Percentiles rank a stretch among this genome's conserved stretches.
Evolutionary conservation across 2,329 filamentous ascomycete species (phyloP).

Genomic region (Ophiosphaerella narmari): DNA sequence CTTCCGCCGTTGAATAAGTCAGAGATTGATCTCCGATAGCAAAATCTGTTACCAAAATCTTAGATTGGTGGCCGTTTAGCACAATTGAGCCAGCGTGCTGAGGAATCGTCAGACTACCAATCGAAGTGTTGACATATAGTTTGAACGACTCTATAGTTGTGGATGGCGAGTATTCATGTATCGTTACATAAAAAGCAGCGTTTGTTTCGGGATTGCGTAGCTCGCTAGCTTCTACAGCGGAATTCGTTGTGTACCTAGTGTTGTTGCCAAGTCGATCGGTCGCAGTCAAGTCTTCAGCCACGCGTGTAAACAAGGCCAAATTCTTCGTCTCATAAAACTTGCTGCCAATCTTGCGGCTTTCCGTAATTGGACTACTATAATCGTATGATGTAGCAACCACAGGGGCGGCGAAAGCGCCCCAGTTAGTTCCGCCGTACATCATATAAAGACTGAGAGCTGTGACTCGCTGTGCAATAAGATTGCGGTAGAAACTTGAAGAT

Average conservation of each 20-base stretch:
- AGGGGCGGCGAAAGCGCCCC: slow-evolving; percentile 63
- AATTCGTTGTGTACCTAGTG: slow-evolving; percentile 58
- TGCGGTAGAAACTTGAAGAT: slow-evolving; percentile 58
- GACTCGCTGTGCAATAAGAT: slow-evolving; percentile 64
- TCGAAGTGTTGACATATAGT: slow-evolving; percentile 61
- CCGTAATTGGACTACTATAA: slow-evolving; percentile 65
- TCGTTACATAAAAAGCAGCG: slow-evolving; percentile 63
- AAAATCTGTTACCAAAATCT: slow-evolving; percentile 66
- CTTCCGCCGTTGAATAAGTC: slow-evolving; percentile 59
- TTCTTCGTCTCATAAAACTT: slow-evolving; percentile 69
- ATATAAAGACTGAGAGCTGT: slow-evolving; percentile 67
- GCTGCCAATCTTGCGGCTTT: slow-evolving; percentile 60
- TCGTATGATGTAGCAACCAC: slow-evolving; percentile 66
- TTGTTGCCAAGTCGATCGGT: slow-evolving; percentile 57
- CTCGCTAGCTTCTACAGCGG: slow-evolving; percentile 58
- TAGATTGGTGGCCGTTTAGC: slow-evolving; percentile 65
- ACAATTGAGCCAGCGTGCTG: slow-evolving; percentile 54
- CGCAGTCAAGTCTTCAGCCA: slow-evolving; percentile 61
- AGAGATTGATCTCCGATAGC: slow-evolving; percentile 58
- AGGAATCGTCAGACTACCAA: slow-evolving; percentile 60
- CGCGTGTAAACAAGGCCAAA: slow-evolving; percentile 62
- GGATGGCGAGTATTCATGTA: slow-evolving; percentile 60
- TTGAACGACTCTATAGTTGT: slow-evolving; percentile 59
- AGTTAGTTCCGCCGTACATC: slow-evolving; percentile 68
- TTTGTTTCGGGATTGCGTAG: slow-evolving; percentile 63